These are phyloP conservation scores for Phialemoniopsis sp. DNA, from an alignment of 2,329 filamentous ascomycete species.

Conservation along the genomic window DNA sequence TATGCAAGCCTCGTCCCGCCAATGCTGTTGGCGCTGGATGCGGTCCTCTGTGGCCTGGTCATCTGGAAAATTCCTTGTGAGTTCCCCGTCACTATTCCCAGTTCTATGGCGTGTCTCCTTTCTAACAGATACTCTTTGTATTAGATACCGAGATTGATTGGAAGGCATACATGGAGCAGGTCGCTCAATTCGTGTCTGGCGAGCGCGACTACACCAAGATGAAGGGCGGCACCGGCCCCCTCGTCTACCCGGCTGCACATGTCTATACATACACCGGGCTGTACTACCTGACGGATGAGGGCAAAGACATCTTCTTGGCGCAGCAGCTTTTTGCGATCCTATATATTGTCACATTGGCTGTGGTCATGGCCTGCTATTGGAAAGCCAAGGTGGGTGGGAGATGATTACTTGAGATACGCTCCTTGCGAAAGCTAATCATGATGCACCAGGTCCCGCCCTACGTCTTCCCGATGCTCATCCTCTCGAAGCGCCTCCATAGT, in stretches of 20 bases:
- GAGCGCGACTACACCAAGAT: conserved; percentile 87
- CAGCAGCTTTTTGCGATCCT: conserved; percentile 78
- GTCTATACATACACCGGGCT: conserved; percentile 85
- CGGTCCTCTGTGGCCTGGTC: conserved; percentile 66
- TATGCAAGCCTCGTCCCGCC: conserved; percentile 50
- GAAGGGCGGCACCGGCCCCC: conserved; percentile 81
- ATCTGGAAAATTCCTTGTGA: conserved; percentile 83
- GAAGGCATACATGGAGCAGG: conserved; percentile 94
- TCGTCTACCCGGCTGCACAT: conserved; percentile 93
- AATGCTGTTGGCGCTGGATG: conserved; percentile 66
- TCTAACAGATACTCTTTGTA: background rate
- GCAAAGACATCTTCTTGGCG: conserved; percentile 71
- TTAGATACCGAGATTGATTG: conserved; percentile 96
- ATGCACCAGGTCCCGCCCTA: conserved; percentile 70
- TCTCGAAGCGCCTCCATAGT: conserved; percentile 91
- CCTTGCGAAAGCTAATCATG: background rate
- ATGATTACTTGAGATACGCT: background rate
- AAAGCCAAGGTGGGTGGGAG: conserved; percentile 64
- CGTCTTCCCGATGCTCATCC: conserved; percentile 76
- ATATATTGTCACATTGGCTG: conserved; percentile 69
- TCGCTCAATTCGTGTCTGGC: conserved; percentile 72
- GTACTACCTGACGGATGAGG: conserved; percentile 72
- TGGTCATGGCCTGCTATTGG: conserved; percentile 82
- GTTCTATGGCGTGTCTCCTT: conserved; percentile 3
- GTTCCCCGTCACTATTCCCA: conserved; percentile 1